Percentiles rank a stretch among this genome's conserved stretches.
These are phyloP conservation scores for Striga hermonthica DNA, from an alignment of 305 asterid genomes.

Conservation along the genomic window DNA sequence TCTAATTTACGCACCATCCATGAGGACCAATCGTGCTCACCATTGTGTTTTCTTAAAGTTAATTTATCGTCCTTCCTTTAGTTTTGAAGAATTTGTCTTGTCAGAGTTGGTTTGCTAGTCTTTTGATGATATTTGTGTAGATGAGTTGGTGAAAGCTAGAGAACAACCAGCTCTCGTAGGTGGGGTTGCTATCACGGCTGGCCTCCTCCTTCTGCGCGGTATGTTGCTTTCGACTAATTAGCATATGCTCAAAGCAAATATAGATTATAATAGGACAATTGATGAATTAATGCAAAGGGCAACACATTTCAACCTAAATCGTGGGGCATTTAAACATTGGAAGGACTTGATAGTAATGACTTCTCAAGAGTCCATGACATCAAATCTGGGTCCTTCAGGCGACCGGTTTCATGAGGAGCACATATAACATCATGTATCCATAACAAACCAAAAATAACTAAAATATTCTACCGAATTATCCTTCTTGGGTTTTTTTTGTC, in stretches of 20 bases:
- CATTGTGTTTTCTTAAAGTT: conserved; percentile 2
- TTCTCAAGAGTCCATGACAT: neutral
- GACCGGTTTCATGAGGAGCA: neutral
- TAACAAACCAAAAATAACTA: neutral
- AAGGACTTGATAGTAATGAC: conserved; percentile 3
- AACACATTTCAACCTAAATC: neutral
- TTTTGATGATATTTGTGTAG: conserved; percentile 37
- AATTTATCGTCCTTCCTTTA: conserved; percentile 3
- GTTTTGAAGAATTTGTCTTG: conserved; percentile 3
- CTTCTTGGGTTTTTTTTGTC: no score
- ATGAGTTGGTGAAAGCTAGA: conserved; percentile 49
- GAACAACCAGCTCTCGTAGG: conserved; percentile 66
- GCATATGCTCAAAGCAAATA: neutral
- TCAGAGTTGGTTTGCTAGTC: conserved; percentile 11
- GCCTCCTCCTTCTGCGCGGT: conserved; percentile 78
- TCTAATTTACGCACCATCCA: neutral
- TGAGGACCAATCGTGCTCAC: conserved; percentile 14
- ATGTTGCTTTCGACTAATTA: conserved; percentile 19
- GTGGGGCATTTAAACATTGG: neutral
- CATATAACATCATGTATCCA: neutral
- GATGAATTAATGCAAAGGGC: neutral
- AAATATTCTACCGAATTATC: neutral
- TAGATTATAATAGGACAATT: conserved; percentile 2
- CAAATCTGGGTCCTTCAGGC: neutral
- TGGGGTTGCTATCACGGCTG: conserved; percentile 65